Conservation (phyloP, 805 yeast species). For the Wickerhamomyces subpelliculosus region DNA sequence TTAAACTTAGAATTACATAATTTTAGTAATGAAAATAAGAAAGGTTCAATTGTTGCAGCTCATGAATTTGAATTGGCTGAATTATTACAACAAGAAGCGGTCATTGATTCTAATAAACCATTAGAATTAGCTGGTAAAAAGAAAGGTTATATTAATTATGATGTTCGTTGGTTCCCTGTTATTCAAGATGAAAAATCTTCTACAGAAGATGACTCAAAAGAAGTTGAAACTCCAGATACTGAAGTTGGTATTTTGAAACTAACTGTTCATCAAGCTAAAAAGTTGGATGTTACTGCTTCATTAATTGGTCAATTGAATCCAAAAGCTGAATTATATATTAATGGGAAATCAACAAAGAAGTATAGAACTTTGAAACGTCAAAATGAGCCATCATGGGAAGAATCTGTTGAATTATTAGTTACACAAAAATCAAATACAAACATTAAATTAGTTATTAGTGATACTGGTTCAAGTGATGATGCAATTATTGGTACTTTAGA, state of each 20-base stretch:
- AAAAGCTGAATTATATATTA: slow-evolving; percentile 58
- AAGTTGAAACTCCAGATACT: slow-evolving; percentile 37
- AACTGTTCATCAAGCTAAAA: slow-evolving; percentile 51
- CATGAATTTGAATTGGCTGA: slow-evolving; percentile 51
- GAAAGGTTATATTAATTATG: slow-evolving; percentile 56
- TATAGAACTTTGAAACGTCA: slow-evolving; percentile 59
- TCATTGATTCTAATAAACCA: slow-evolving; percentile 18
- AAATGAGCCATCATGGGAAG: slow-evolving; percentile 71
- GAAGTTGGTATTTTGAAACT: slow-evolving; percentile 71
- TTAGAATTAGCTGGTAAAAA: slow-evolving; percentile 38
- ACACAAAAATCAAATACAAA: slow-evolving; percentile 52
- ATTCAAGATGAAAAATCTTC: slow-evolving; percentile 13
- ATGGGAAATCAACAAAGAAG: slow-evolving; percentile 45
- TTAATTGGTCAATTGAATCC: slow-evolving; percentile 44
- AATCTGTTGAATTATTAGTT: slow-evolving; percentile 52
- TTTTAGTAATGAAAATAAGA: slow-evolving; percentile 44
- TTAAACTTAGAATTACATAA: slow-evolving; percentile 49
- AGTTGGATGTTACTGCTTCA: slow-evolving; percentile 47
- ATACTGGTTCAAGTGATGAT: slow-evolving; percentile 43
- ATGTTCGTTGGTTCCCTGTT: slow-evolving; percentile 36
- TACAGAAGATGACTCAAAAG: slow-evolving; percentile 22
- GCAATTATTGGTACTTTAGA: slow-evolving; percentile 48
- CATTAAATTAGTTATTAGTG: slow-evolving; percentile 52
- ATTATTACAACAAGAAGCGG: slow-evolving; percentile 46
- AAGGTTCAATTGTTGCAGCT: slow-evolving; percentile 44